Base-by-base conservation (phyloP, 2,329 filamentous ascomycete species). In the Aspergillus glaucus region DNA sequence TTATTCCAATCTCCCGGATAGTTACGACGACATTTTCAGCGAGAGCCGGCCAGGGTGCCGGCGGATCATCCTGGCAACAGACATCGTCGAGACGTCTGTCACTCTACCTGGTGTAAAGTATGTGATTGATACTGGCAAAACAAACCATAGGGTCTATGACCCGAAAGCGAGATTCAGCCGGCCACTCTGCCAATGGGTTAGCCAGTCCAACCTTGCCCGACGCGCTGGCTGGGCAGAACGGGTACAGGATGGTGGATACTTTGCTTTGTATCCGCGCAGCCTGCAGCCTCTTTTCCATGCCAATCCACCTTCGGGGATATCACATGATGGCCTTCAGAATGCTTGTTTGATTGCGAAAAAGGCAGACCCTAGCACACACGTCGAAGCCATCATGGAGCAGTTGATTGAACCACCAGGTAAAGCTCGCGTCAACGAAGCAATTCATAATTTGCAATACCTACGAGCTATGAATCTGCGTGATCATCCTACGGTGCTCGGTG, bases 71-170 rank as follows among this genome's bases (percentile, higher is more conserved):
- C 60, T 79, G 7, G 67, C 74, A 3, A 79, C 75, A 0, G 75
- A 77, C 47, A 74, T 79, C 49, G 75, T 74, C 6, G 76, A 79
- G 55, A 76, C 74, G 0, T 76, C 72, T 3, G 61, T 79, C 37
- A 79, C 76, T 5, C 71, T 79, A n/a, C 69, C 75, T 7, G 76
- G 78, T 50, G 74, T 79, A 17, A 68, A 69, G 47, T 73, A 71
- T 55, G 74, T 79, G 2, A 62, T 79, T 30, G 77, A 79, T 51
- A 63, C 65, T 14, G 77, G 77, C 44, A 75, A 71, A 54, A 52
- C 66, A 10, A 64, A 71, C 24, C 62, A 68, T 42, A 57, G 57
- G 17, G 54, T 63, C 32, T 76, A 75, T 52, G 67, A 75, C 49
- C 67, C 71, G 36, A 48, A 55, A 4, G 60, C 60, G 4, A 64